These are phyloP conservation scores for Tetrahymena borealis DNA, from an alignment of 73 alveolate genomes.

Conservation along the genomic window DNA sequence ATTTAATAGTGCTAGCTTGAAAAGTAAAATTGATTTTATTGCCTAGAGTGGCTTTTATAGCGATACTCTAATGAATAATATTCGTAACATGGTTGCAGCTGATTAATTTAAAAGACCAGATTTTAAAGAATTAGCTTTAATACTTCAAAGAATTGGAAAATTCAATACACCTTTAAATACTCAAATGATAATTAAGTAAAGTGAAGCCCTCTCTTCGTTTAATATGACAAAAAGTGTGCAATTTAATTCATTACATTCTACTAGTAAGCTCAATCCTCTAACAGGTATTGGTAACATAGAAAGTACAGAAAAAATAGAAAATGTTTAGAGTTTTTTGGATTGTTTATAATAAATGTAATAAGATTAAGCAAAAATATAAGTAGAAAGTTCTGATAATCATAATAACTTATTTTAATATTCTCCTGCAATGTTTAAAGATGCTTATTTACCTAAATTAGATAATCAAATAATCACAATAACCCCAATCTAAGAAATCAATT, in stretches of 20 bases:
- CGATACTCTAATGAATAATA: background rate
- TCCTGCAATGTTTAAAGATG: too few species aligned
- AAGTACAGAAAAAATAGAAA: too few species aligned
- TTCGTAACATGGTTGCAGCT: background rate
- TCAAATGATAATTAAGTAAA: background rate
- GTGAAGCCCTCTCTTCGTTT: background rate
- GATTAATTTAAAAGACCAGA: background rate
- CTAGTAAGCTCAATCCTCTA: too few species aligned
- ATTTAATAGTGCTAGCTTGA: background rate
- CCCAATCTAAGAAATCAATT: background rate
- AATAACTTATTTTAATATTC: background rate
- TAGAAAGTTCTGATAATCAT: background rate
- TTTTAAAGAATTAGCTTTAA: background rate
- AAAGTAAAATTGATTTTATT: background rate
- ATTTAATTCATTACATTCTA: background rate
- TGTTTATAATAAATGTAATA: background rate
- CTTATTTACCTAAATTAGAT: too few species aligned
- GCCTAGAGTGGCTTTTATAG: background rate
- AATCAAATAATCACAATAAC: background rate
- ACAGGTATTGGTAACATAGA: too few species aligned
- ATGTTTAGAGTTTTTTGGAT: background rate
- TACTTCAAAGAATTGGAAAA: background rate
- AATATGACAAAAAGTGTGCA: background rate
- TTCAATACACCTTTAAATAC: background rate
- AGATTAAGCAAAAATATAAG: background rate